Conservation (phyloP, 176 grass and related monocot species). For the Aegilops speltoides region DNA sequence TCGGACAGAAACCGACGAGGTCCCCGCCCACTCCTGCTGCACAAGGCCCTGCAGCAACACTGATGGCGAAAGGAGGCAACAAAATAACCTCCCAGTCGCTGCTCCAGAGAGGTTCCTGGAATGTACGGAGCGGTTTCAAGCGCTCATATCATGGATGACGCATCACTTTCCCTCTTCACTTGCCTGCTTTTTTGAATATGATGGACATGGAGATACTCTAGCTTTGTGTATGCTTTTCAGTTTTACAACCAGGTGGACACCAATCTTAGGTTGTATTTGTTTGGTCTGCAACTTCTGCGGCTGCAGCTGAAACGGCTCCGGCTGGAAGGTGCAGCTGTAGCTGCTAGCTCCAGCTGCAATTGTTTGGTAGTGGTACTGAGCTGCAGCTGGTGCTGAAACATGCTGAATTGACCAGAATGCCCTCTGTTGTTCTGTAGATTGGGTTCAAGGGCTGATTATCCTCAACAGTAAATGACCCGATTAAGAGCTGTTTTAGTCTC, state of each 20-base stretch:
- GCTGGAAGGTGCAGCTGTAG: no score
- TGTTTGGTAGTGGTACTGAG: no score
- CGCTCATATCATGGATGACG: not conserved
- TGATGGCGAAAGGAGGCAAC: not conserved
- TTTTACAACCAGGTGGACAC: not conserved
- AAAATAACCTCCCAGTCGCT: not conserved
- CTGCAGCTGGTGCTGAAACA: no score
- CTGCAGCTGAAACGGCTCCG: no score
- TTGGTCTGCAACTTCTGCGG: no score
- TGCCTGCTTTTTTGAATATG: not conserved
- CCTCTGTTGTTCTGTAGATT: no score
- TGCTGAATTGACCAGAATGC: no score
- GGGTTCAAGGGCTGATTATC: no score
- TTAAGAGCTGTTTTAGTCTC: no score
- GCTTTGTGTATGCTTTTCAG: not conserved
- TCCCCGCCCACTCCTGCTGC: not conserved
- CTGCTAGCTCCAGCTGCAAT: no score
- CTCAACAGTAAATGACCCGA: no score
- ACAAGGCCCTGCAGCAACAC: not conserved
- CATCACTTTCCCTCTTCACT: not conserved
- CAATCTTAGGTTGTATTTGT: not conserved
- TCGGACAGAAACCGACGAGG: not conserved
- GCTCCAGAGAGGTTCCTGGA: not conserved
- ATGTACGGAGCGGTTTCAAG: not conserved
- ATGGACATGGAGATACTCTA: not conserved